These are phyloP conservation scores for Tarenaya hassleriana DNA, from an alignment of 345 rosid genomes.

Conservation along the genomic window DNA sequence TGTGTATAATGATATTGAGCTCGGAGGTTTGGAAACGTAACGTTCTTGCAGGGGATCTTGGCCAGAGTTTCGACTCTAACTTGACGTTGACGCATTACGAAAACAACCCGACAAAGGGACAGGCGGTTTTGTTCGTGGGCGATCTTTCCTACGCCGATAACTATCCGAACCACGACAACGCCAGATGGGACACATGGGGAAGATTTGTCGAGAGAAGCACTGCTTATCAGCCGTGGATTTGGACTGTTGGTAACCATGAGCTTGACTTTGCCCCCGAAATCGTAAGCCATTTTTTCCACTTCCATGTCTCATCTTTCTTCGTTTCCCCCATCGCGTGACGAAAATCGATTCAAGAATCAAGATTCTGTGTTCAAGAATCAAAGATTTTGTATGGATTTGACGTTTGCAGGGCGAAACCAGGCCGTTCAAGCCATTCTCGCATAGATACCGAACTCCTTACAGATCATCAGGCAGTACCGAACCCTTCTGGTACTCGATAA, in stretches of 20 bases:
- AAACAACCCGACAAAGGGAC: conserved; percentile 53
- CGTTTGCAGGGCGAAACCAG: conserved; percentile 63
- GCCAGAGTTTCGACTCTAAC: conserved; percentile 86
- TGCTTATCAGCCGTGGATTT: conserved; percentile 97
- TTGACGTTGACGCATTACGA: conserved; percentile 73
- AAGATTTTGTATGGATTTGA: too few relatives aligned
- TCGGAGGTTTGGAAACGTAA: conserved; percentile 7
- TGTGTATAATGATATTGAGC: conserved; percentile 1
- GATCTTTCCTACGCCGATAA: conserved; percentile 86
- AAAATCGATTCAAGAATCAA: too few relatives aligned
- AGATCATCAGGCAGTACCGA: conserved; percentile 58
- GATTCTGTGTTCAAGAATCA: too few relatives aligned
- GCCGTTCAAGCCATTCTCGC: conserved; percentile 71
- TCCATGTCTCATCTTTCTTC: neutral
- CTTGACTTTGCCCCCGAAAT: conserved; percentile 66
- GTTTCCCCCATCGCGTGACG: neutral
- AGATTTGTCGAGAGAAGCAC: conserved; percentile 75
- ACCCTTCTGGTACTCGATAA: conserved; percentile 92
- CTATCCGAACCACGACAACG: conserved; percentile 61
- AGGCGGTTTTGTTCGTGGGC: conserved; percentile 64
- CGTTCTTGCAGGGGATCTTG: conserved; percentile 75
- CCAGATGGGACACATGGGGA: conserved; percentile 90
- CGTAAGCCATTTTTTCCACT: conserved; percentile 32
- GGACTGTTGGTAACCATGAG: conserved; percentile 91
- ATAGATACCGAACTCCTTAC: conserved; percentile 70